Evolutionary conservation across 2,329 filamentous ascomycete species (phyloP).

Genomic region (Epichloe elymi): DNA sequence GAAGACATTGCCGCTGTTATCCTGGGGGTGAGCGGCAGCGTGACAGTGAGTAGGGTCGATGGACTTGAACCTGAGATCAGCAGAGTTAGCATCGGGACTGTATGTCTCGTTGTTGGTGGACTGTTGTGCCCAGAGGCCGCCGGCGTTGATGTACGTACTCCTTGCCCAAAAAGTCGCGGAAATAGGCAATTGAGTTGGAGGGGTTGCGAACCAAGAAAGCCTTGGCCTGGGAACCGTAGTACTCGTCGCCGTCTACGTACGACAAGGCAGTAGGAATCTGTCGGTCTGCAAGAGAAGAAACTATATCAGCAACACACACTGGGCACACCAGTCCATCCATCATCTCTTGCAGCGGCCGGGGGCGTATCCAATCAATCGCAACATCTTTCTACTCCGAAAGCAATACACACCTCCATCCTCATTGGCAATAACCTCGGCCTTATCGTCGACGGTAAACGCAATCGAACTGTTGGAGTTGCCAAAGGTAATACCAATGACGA

Average conservation of each 20-base stretch:
- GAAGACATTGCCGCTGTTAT: constrained; percentile 56
- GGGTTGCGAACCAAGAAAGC: constrained; percentile 83
- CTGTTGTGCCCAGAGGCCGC: too few species aligned
- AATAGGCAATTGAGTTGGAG: constrained; percentile 87
- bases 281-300: constrained; percentile 49
- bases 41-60: constrained; percentile 95
- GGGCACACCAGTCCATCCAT: neutral
- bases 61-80: constrained; percentile 57
- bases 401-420: constrained; percentile 76
- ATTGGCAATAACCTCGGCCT: constrained; percentile 95
- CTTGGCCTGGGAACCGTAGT: constrained; percentile 93
- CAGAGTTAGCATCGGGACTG: neutral
- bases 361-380: neutral
- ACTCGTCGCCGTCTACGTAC: constrained; percentile 92
- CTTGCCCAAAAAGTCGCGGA: constrained; percentile 90
- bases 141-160: constrained; percentile 44
- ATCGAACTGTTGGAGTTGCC: constrained; percentile 98
- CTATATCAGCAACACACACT: neutral
- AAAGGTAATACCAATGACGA: constrained; percentile 90
- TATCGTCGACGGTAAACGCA: constrained; percentile 83
- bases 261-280: constrained; percentile 92
- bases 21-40: constrained; percentile 78
- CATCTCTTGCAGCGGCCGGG: neutral
- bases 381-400: neutral
- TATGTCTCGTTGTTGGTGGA: neutral